Conservation (phyloP, 1,284 basidiomycete species). For the Cutaneotrichosporon dermatis region DNA sequence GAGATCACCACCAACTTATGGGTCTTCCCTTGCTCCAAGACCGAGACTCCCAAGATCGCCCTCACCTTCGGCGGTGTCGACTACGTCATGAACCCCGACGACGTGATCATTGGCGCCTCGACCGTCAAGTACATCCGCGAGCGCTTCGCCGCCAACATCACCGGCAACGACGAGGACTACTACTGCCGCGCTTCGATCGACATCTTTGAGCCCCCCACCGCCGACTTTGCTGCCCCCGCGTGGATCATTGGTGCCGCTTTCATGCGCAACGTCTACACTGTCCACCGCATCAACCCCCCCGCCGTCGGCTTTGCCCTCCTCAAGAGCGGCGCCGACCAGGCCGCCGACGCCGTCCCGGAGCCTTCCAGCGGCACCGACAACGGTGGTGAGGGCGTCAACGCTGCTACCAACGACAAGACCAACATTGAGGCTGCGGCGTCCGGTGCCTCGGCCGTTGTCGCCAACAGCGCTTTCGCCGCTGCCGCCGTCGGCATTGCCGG, state of each 20-base stretch:
- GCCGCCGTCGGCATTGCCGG: background rate
- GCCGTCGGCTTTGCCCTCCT: slow-evolving; percentile 75
- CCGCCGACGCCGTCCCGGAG: background rate
- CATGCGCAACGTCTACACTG: slow-evolving; percentile 83
- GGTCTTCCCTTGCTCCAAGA: background rate
- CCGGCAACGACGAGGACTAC: slow-evolving; percentile 1
- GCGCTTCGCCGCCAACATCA: background rate
- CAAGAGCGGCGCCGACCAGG: background rate
- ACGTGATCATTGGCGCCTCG: slow-evolving; percentile 2
- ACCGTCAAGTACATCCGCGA: slow-evolving; percentile 3
- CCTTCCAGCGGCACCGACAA: background rate
- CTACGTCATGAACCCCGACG: slow-evolving; percentile 5
- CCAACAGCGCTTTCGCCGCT: background rate
- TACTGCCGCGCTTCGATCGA: slow-evolving; percentile 2
- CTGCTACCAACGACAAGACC: background rate
- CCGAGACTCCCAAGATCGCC: background rate
- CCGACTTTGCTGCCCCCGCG: background rate
- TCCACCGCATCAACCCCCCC: slow-evolving; percentile 68
- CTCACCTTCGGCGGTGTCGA: slow-evolving; percentile 12
- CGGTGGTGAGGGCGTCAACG: background rate
- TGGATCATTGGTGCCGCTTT: slow-evolving; percentile 55
- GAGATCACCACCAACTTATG: slow-evolving; percentile 1
- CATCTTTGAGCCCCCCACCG: background rate
- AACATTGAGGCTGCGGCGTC: background rate
- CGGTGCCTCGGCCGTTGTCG: background rate